Percentiles rank a stretch among this genome's conserved stretches.
Evolutionary conservation across 1,139 yeast genomes (phyloP).

Genomic region (Hanseniaspora gamundiae): DNA sequence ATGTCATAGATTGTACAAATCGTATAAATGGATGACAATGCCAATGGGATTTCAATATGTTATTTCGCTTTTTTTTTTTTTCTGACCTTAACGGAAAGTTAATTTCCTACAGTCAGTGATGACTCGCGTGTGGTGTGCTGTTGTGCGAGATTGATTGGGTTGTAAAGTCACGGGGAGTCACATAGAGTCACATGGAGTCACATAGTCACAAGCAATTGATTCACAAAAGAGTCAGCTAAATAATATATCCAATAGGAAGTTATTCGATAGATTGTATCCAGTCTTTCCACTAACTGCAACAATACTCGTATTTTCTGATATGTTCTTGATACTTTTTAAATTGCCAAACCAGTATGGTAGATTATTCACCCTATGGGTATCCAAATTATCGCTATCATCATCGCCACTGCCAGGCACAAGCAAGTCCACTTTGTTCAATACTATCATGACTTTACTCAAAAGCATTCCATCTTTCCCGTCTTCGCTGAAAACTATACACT

Average conservation of each 20-base stretch:
- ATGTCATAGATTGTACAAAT: too few species aligned
- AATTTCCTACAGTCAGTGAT: too few species aligned
- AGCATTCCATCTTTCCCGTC: slow-evolving; percentile 31
- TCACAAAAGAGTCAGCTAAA: neutral
- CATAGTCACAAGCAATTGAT: too few species aligned
- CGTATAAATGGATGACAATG: too few species aligned
- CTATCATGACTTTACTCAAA: slow-evolving; percentile 38
- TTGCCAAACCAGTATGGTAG: slow-evolving; percentile 13
- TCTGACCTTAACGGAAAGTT: too few species aligned
- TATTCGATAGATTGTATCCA: neutral
- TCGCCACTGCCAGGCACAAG: neutral
- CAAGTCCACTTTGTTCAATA: slow-evolving; percentile 48
- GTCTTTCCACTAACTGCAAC: neutral
- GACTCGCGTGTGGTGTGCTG: too few species aligned
- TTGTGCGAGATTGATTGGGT: too few species aligned
- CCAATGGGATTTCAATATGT: too few species aligned
- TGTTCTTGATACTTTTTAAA: neutral
- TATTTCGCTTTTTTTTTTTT: too few species aligned
- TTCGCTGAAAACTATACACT: neutral
- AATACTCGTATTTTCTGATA: neutral
- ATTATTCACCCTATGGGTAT: neutral
- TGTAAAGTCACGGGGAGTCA: too few species aligned
- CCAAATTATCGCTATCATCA: neutral
- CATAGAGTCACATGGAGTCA: too few species aligned
- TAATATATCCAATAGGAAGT: neutral